These are phyloP conservation scores for Aspergillus puulaauensis DNA, from an alignment of 2,329 filamentous ascomycete species.

Conservation along the genomic window DNA sequence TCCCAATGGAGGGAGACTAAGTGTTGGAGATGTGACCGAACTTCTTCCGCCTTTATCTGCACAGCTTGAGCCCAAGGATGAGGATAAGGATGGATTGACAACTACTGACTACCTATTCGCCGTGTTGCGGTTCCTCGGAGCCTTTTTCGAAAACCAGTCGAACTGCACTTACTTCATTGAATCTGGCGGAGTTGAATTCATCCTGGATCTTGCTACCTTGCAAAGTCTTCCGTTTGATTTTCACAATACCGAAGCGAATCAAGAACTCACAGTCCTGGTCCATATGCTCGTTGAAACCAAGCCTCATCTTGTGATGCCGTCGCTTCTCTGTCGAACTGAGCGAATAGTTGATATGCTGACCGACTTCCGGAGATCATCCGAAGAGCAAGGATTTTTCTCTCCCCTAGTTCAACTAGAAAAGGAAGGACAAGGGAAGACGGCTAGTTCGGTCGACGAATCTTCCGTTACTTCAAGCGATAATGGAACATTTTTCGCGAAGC, in stretches of 20 bases:
- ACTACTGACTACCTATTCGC: slow-evolving; percentile 73
- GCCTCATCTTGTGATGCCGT: slow-evolving; percentile 77
- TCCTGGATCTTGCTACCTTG: slow-evolving; percentile 80
- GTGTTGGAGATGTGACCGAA: slow-evolving; percentile 28
- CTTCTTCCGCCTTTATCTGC: slow-evolving; percentile 25
- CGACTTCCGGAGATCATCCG: slow-evolving; percentile 57
- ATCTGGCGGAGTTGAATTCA: slow-evolving; percentile 74
- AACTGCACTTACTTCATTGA: slow-evolving; percentile 75
- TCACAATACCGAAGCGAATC: slow-evolving; percentile 64
- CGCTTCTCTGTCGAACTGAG: slow-evolving; percentile 73
- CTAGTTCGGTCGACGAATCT: slow-evolving; percentile 12
- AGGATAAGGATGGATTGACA: slow-evolving; percentile 51
- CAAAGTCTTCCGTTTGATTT: slow-evolving; percentile 77
- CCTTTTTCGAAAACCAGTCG: slow-evolving; percentile 72
- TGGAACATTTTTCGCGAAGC: slow-evolving; percentile 77
- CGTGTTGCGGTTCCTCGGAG: slow-evolving; percentile 71
- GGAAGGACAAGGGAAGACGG: slow-evolving; percentile 16
- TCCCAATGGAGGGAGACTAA: slow-evolving; percentile 39
- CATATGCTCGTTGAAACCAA: slow-evolving; percentile 77
- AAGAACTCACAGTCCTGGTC: slow-evolving; percentile 71
- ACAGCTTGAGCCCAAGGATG: slow-evolving; percentile 47
- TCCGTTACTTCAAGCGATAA: slow-evolving; percentile 47
- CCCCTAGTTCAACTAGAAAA: slow-evolving; percentile 52
- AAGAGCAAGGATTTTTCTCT: slow-evolving; percentile 66
- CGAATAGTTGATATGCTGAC: slow-evolving; percentile 66